Base-by-base conservation (phyloP, 495 filamentous ascomycete genomes). In the Tuber aestivum region DNA sequence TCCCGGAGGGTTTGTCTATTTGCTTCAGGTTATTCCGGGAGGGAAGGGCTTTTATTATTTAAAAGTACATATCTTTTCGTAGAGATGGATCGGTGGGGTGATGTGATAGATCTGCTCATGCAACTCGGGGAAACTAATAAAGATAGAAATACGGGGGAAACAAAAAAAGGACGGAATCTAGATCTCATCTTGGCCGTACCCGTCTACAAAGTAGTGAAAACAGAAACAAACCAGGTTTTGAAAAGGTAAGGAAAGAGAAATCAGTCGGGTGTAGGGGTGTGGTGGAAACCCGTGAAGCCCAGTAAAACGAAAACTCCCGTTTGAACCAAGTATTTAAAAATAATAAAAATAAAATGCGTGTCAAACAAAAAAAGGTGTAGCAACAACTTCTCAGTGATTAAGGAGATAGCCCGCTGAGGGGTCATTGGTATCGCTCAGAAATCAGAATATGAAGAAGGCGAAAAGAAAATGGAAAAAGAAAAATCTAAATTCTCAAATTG, bases 131-230 rank as follows among this genome's bases (percentile, higher is more conserved):
- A 27, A 65, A 35, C 16, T 35, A 65, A 35, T 32, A 14, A 27
- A 65, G 27, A 65, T 35, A 65, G 56, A 35, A 65, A 35, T 27
- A 35, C 27, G 56, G 56, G 27, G 56, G 14, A 32, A 65, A 18
- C 1, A 32, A 61, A 61, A 65, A 35, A 27, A 56, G 14, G 27
- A 65, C 16, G 56, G 18, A 35, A 35, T 65, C 56, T 65, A 65
- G 56, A 65, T 61, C 50, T 27, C 9, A 32, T 65, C 27, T 27
- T 65, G 56, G 35, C 4, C 23, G 40, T 42, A 70, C 41, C 48
- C 40, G 48, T 71, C 69, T 78, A 79, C 45, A 45, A 56, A 69
- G 61, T 16, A 37, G 5, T 32, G 38, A 27, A 56, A 61, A 72
- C 23, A 32, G 32, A 32, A 23, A 74, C 37, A 71, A 42, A 41